Base-by-base conservation (phyloP, 2,329 filamentous ascomycete species). In the Colletotrichum nymphaeae region DNA sequence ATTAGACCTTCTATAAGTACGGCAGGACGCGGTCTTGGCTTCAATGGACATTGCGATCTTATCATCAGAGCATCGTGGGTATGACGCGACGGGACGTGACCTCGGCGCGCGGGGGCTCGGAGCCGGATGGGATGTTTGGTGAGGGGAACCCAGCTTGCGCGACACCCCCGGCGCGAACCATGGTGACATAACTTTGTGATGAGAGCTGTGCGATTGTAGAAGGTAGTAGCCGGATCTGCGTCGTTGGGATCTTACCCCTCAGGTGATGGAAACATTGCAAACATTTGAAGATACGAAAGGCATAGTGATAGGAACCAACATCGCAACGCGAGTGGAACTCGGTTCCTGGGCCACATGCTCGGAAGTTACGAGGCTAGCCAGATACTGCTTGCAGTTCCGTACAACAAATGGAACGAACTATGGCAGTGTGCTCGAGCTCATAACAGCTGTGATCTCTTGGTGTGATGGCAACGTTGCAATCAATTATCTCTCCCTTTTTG, bases 401-500 rank as follows among this genome's bases (percentile, higher is more conserved):
- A 0, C 7, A n/a, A 22, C 2, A n/a, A 11, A 1, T 1, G 8
- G 14, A 7, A 58, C 2, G 32, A 42, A 19, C 22, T 35, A 2
- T n/a, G 16, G 12, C 1, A 2, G 28, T 28, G 28, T 32, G 12
- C n/a, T 14, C 7, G 0, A 35, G 3, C 16, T 22, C n/a, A 16
- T 3, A 19, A 16, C n/a, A 28, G 1, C 8, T 46, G 16, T 37
- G 12, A 35, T 35, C 14, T 6, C 2, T 19, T 11, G 52, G 24
- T 42, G 5, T 30, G 32, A 65, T 57, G n/a, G 63, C 63, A 65
- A 65, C 63, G 63, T 65, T 65, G 32, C 63, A 65, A 65, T 65
- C 24, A 11, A 49, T 8, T 19, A 8, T 49, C 19, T 65, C 30
- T 65, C 30, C 16, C 59, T 30, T 16, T 62, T 16, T 16, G 12